These are phyloP conservation scores for Aspergillus caelatus DNA, from an alignment of 2,329 filamentous ascomycete species.

Conservation along the genomic window DNA sequence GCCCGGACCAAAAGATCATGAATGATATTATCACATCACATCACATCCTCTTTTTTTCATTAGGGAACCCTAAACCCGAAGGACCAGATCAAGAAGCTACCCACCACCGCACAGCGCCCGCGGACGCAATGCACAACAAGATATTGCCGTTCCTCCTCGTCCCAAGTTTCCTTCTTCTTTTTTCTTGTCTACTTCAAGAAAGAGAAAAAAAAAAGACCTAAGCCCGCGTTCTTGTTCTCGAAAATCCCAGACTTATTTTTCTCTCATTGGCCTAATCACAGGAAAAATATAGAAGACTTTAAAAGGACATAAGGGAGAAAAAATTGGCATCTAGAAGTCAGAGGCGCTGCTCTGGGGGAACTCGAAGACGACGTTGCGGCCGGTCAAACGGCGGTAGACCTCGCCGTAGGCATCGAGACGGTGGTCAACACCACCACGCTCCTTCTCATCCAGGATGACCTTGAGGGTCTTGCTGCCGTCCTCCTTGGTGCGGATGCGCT, in stretches of 20 bases:
- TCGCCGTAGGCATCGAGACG: conserved; percentile 99
- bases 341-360: conserved; percentile 82
- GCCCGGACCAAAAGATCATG: conserved; percentile 25
- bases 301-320: conserved; percentile 31
- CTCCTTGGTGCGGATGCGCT: conserved; percentile 98
- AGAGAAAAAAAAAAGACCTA: conserved; percentile 14
- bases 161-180: not conserved
- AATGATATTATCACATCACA: conserved; percentile 28
- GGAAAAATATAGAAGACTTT: conserved; percentile 12
- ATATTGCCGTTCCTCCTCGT: not conserved
- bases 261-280: conserved; percentile 13
- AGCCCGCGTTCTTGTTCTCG: not conserved
- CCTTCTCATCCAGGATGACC: conserved; percentile 99
- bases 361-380: conserved; percentile 96
- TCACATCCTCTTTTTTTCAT: conserved; percentile 19
- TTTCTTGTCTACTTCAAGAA: conserved; percentile 5
- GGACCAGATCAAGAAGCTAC: conserved; percentile 12
- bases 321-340: conserved; percentile 70
- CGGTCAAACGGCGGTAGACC: conserved; percentile 97
- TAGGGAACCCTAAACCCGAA: conserved; percentile 13
- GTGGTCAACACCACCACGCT: conserved; percentile 99
- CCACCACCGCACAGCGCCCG: conserved; percentile 10
- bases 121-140: conserved; percentile 4
- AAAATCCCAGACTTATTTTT: conserved; percentile 14
- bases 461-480: conserved; percentile 98